A percentile compares a stretch with the other conserved stretches of the same genome.
Evolutionary conservation across 495 filamentous ascomycete genomes (phyloP).

Genomic region (Ascobolus immersus): DNA sequence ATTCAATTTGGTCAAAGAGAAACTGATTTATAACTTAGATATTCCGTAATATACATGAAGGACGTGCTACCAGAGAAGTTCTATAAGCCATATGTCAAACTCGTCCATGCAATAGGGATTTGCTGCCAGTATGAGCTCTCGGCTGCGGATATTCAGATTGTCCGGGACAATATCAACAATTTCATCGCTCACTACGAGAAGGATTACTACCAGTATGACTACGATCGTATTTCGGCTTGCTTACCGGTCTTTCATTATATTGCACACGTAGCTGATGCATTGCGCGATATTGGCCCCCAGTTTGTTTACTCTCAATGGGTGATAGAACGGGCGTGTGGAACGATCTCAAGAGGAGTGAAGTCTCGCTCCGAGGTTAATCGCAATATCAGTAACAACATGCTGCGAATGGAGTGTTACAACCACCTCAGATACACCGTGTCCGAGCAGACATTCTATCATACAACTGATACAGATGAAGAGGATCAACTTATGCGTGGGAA

Average conservation of each 20-base stretch:
- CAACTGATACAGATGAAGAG: too few relatives aligned
- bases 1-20: too few relatives aligned
- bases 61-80: conserved; percentile 1
- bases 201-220: conserved; percentile 1
- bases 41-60: conserved; percentile 3
- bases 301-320: conserved; percentile 5
- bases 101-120: conserved; percentile 3
- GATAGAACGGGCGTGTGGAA: conserved; percentile 6
- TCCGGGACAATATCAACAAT: neutral
- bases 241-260: conserved; percentile 6
- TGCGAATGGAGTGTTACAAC: too few relatives aligned
- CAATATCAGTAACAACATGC: too few relatives aligned
- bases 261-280: conserved; percentile 2
- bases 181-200: conserved; percentile 5
- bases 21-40: too few relatives aligned
- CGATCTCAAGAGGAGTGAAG: neutral
- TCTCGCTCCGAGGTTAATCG: neutral
- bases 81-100: conserved; percentile 3
- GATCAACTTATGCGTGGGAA: too few relatives aligned
- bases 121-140: conserved; percentile 1
- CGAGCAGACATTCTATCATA: too few relatives aligned
- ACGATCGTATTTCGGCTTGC: neutral
- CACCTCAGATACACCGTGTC: too few relatives aligned
- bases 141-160: neutral
- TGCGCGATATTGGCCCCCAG: conserved; percentile 3